phyloP scores from a whole-genome alignment of 345 rosid genomes.

The Populus deltoides region DNA sequence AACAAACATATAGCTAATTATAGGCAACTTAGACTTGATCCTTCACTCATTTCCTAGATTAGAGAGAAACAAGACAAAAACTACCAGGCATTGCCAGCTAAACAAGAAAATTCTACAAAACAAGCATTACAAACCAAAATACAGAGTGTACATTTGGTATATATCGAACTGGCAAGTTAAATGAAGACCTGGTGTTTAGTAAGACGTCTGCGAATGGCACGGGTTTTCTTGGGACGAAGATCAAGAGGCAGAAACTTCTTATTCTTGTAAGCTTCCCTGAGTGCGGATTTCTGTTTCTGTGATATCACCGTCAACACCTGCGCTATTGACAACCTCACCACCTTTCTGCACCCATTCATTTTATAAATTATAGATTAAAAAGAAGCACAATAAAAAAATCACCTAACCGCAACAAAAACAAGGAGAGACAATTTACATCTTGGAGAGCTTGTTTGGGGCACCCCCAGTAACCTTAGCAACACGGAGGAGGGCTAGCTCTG shows the following conservation, averaged over 20 bases:
- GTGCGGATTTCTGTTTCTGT: conserved; percentile 28
- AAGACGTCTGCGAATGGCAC: conserved; percentile 30
- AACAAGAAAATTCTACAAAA: too few species aligned
- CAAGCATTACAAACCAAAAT: too few species aligned
- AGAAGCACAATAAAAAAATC: not conserved
- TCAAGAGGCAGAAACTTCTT: conserved; percentile 32
- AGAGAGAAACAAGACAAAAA: too few species aligned
- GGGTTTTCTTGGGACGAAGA: conserved; percentile 27
- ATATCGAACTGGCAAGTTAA: too few species aligned
- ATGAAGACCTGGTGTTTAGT: conserved; percentile 10
- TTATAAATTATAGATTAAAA: not conserved
- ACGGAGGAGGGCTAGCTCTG: conserved; percentile 19
- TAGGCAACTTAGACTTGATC: too few species aligned
- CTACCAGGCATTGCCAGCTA: too few species aligned
- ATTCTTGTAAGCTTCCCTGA: conserved; percentile 32
- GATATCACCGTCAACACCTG: conserved; percentile 34
- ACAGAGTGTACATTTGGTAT: too few species aligned
- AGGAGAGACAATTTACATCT: conserved; percentile 38
- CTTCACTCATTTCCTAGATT: too few species aligned
- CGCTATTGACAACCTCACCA: conserved; percentile 28
- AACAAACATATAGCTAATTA: too few species aligned
- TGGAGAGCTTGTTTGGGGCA: conserved; percentile 60
- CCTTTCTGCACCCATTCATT: conserved; percentile 13
- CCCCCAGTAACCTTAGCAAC: conserved; percentile 29
- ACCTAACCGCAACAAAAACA: not conserved